These are phyloP conservation scores for Solanum medicagineum DNA, from an alignment of 257 asterid genomes.

Conservation along the genomic window DNA sequence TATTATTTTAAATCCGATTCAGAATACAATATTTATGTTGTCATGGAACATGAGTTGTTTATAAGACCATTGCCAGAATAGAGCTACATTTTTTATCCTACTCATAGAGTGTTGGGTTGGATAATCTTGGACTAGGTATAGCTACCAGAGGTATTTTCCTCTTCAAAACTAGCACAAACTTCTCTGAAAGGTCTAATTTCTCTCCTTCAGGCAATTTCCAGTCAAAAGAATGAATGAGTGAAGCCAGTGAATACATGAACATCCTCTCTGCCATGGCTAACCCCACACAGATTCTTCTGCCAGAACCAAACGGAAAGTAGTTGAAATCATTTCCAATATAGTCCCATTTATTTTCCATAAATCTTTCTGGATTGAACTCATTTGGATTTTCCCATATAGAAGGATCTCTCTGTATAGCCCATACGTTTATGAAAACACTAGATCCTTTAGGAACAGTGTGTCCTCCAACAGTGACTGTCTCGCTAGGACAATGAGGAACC, in stretches of 20 bases:
- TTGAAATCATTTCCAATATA: conserved; percentile 42
- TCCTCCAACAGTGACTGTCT: conserved; percentile 27
- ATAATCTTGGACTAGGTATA: conserved; percentile 40
- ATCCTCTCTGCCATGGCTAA: conserved; percentile 51
- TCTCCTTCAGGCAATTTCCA: conserved; percentile 34
- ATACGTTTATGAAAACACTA: conserved; percentile 45
- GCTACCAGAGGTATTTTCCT: conserved; percentile 39
- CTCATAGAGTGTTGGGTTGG: conserved; percentile 19
- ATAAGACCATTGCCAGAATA: neutral
- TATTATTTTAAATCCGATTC: neutral
- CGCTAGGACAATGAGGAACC: conserved; percentile 59
- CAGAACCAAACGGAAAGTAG: conserved; percentile 48
- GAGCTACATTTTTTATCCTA: neutral
- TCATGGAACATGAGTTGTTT: neutral
- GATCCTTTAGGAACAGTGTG: conserved; percentile 42
- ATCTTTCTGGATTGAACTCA: conserved; percentile 43
- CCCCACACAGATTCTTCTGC: conserved; percentile 50
- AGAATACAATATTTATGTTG: neutral
- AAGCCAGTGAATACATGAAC: conserved; percentile 45
- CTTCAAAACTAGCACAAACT: conserved; percentile 30
- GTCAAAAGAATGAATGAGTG: conserved; percentile 44
- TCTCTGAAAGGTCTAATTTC: conserved; percentile 29
- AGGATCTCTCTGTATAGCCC: conserved; percentile 59
- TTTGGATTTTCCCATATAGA: conserved; percentile 29
- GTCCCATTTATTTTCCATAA: conserved; percentile 28